These are phyloP conservation scores for Phalaenopsis aphrodite DNA, from an alignment of 106 monocot species.

Conservation along the genomic window DNA sequence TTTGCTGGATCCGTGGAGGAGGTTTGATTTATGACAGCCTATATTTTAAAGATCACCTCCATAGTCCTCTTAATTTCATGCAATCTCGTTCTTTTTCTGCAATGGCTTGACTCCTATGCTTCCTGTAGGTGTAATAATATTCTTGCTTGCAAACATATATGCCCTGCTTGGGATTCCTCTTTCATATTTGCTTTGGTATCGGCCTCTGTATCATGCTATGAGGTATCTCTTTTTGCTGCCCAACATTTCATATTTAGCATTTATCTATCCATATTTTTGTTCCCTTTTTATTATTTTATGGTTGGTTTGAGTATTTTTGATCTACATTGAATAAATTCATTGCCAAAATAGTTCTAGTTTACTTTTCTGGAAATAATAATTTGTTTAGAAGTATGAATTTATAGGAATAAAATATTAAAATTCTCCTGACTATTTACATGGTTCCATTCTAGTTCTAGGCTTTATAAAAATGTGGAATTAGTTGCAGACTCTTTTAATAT, in stretches of 20 bases:
- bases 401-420: neutral
- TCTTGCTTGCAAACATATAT: constrained; percentile 86
- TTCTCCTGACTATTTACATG: too few relatives aligned
- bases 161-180: constrained; percentile 75
- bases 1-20: constrained; percentile 39
- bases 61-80: neutral
- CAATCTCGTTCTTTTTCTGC: neutral
- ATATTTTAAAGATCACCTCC: neutral
- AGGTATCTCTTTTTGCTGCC: constrained; percentile 33
- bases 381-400: neutral
- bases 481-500: too few relatives aligned
- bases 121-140: constrained; percentile 74
- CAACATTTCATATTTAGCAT: neutral
- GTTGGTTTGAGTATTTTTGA: neutral
- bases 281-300: neutral
- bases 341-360: neutral
- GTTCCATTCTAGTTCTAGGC: too few relatives aligned
- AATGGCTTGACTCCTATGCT: neutral
- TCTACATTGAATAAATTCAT: neutral
- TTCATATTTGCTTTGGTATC: constrained; percentile 90
- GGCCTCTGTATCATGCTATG: constrained; percentile 90
- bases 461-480: neutral
- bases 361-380: neutral
- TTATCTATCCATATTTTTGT: neutral
- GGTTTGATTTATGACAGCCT: constrained; percentile 19